These are phyloP conservation scores for Verticillium dahliae DNA, from an alignment of 2,329 filamentous ascomycete species.

Conservation along the genomic window DNA sequence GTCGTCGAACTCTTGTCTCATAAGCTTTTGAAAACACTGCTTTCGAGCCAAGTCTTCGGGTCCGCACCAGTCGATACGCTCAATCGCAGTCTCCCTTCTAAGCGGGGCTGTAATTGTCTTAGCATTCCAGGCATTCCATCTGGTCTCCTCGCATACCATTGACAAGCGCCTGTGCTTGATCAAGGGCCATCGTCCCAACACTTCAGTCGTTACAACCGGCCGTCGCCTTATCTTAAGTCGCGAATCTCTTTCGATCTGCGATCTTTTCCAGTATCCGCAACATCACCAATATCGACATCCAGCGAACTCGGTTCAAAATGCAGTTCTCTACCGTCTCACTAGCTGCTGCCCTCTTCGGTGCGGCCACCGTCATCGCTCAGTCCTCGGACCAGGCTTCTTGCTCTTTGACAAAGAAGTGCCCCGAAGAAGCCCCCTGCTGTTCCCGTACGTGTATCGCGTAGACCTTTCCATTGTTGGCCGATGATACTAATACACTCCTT, in stretches of 20 bases:
- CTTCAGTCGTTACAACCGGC: neutral
- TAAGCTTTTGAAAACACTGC: neutral
- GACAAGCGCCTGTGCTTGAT: neutral
- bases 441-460: conserved; percentile 48
- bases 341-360: conserved; percentile 31
- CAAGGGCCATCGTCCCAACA: neutral
- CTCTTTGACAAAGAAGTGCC: conserved; percentile 54
- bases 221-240: neutral
- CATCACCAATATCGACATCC: neutral
- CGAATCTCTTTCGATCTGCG: neutral
- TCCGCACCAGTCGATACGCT: neutral
- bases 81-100: neutral
- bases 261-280: neutral
- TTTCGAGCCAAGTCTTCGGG: neutral
- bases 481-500: neutral
- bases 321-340: conserved; percentile 18
- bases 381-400: conserved; percentile 29
- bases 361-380: conserved; percentile 27
- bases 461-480: neutral
- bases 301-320: neutral
- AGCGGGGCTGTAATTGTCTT: neutral
- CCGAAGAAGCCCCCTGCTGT: conserved; percentile 67
- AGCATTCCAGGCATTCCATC: neutral
- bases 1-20: neutral
- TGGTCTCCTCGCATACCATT: neutral